Evolutionary conservation across 1,139 yeast species (phyloP).

Genomic region (Pichia sp.): DNA sequence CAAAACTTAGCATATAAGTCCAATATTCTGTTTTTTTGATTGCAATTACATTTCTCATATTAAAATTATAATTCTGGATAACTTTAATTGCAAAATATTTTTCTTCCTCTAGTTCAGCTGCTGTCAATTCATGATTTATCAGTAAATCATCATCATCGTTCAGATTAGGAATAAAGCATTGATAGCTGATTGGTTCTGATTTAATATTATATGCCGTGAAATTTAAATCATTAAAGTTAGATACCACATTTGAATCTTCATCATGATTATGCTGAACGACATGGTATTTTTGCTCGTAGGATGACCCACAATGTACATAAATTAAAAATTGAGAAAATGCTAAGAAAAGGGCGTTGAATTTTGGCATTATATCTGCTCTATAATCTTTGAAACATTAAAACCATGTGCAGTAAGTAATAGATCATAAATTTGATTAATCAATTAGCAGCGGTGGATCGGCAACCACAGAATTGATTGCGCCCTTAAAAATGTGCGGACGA

Average conservation of each 20-base stretch:
- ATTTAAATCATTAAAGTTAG: neutral
- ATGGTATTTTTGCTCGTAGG: conserved; percentile 1
- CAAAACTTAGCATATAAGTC: conserved; percentile 16
- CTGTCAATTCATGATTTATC: neutral
- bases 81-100: conserved; percentile 16
- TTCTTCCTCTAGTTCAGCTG: conserved; percentile 8
- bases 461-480: neutral
- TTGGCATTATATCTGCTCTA: neutral
- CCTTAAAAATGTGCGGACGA: neutral
- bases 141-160: neutral
- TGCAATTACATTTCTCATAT: neutral
- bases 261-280: neutral
- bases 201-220: neutral
- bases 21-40: conserved; percentile 15
- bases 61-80: conserved; percentile 11
- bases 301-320: neutral
- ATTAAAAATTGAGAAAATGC: neutral
- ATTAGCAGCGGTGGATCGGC: neutral
- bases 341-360: neutral
- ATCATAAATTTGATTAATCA: neutral
- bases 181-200: neutral
- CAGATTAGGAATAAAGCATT: conserved; percentile 8
- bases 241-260: neutral
- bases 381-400: neutral
- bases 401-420: neutral